These are phyloP conservation scores for Cladosporium sp. DNA, from an alignment of 2,329 filamentous ascomycete genomes.

Conservation along the genomic window DNA sequence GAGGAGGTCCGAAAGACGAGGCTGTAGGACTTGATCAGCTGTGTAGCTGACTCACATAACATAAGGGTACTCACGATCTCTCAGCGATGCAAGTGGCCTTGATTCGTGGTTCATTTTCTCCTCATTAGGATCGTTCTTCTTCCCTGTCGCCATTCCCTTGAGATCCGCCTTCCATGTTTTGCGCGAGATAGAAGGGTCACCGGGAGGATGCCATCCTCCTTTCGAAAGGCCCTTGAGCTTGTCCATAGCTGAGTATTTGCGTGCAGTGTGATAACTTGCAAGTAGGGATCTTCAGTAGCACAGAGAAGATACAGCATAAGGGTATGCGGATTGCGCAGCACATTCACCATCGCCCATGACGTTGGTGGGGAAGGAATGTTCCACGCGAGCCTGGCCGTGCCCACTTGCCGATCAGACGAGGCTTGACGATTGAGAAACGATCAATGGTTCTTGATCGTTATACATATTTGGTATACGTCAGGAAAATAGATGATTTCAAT, in stretches of 20 bases:
- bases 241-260: slow-evolving; percentile 18
- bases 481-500: no score
- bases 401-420: no score
- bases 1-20: slow-evolving; percentile 72
- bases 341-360: slow-evolving; percentile 1
- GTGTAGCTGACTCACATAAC: not conserved
- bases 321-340: not conserved
- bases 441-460: no score
- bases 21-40: slow-evolving; percentile 31
- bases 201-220: slow-evolving; percentile 46
- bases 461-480: no score
- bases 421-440: no score
- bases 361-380: not conserved
- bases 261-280: not conserved
- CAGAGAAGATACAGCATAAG: not conserved
- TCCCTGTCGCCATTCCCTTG: slow-evolving; percentile 45
- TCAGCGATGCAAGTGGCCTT: slow-evolving; percentile 64
- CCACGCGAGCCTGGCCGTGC: not conserved
- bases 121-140: slow-evolving; percentile 35
- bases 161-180: slow-evolving; percentile 47
- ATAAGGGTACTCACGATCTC: slow-evolving; percentile 51
- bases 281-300: not conserved
- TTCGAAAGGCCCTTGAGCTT: slow-evolving; percentile 41
- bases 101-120: slow-evolving; percentile 48
- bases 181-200: slow-evolving; percentile 48